phyloP scores from a whole-genome alignment of 148 eudicot genomes.

The Vaccinium macrocarpon region DNA sequence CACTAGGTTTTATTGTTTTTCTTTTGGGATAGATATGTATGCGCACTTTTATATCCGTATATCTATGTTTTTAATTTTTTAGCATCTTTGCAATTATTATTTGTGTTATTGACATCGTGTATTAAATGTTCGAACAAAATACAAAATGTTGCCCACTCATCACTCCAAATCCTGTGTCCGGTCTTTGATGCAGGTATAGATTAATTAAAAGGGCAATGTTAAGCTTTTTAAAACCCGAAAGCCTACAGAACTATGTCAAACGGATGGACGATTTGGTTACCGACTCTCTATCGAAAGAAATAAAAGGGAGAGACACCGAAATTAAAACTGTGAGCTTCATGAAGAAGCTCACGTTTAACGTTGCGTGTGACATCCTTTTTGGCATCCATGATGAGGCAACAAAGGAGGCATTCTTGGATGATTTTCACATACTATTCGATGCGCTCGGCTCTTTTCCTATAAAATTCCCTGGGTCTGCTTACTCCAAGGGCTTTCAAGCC shows the following conservation, averaged over 20 bases:
- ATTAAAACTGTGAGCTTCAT: constrained; percentile 17
- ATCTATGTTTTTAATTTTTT: no score
- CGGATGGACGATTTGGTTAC: constrained; percentile 16
- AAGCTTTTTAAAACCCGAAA: constrained; percentile 22
- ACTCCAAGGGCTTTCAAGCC: constrained; percentile 13
- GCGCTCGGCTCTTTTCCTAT: constrained; percentile 13
- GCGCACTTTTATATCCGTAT: no score
- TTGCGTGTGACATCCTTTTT: constrained; percentile 15
- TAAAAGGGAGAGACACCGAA: neutral
- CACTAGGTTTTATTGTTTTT: no score
- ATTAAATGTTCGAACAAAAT: no score
- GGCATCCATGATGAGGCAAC: constrained; percentile 18
- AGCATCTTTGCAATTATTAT: no score
- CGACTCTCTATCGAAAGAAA: neutral
- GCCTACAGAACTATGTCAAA: constrained; percentile 14
- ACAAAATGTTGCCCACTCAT: no score
- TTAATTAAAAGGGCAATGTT: constrained; percentile 16
- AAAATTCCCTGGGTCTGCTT: constrained; percentile 9
- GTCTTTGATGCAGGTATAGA: neutral
- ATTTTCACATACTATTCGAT: neutral
- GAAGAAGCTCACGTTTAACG: constrained; percentile 13
- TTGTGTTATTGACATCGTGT: no score
- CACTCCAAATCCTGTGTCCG: no score
- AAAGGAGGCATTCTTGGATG: constrained; percentile 6
- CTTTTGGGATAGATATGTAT: no score